These are phyloP conservation scores for Fusarium duplospermum DNA, from an alignment of 2,329 filamentous ascomycete genomes.

Conservation along the genomic window DNA sequence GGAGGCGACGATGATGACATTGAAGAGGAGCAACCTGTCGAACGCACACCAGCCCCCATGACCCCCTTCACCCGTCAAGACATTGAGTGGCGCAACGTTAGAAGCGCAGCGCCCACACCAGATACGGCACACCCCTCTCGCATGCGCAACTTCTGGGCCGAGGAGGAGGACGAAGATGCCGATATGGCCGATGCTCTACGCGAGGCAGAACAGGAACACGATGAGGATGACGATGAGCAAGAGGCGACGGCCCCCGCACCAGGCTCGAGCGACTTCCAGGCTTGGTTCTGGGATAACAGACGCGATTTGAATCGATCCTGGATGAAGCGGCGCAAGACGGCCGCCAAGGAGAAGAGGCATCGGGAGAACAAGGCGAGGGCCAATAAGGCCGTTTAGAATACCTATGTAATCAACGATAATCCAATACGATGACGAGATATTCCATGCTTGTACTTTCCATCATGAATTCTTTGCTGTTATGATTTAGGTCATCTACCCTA, in stretches of 20 bases:
- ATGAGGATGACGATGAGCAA: constrained; percentile 32
- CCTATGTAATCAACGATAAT: constrained; percentile 34
- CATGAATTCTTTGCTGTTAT: not conserved
- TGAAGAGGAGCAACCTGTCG: constrained; percentile 57
- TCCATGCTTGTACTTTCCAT: not conserved
- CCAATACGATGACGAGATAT: constrained; percentile 14
- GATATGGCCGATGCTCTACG: constrained; percentile 47
- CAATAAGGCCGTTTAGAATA: constrained; percentile 51
- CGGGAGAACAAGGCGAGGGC: constrained; percentile 71
- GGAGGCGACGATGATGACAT: constrained; percentile 58
- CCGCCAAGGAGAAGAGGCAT: constrained; percentile 74
- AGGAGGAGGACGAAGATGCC: constrained; percentile 50
- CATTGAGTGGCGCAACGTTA: constrained; percentile 76
- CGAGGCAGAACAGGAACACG: constrained; percentile 44
- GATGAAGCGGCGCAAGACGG: constrained; percentile 73
- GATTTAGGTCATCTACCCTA: not conserved
- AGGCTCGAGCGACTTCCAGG: constrained; percentile 67
- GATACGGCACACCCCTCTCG: constrained; percentile 85
- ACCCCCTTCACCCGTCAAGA: constrained; percentile 88
- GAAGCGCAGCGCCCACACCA: constrained; percentile 93
- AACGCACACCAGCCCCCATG: constrained; percentile 66
- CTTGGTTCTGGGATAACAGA: constrained; percentile 76
- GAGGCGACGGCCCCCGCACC: constrained; percentile 42
- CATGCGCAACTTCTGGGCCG: constrained; percentile 69
- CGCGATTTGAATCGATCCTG: constrained; percentile 74